Base-by-base conservation (phyloP, 169 alveolate species). In the Neospora caninum region DNA sequence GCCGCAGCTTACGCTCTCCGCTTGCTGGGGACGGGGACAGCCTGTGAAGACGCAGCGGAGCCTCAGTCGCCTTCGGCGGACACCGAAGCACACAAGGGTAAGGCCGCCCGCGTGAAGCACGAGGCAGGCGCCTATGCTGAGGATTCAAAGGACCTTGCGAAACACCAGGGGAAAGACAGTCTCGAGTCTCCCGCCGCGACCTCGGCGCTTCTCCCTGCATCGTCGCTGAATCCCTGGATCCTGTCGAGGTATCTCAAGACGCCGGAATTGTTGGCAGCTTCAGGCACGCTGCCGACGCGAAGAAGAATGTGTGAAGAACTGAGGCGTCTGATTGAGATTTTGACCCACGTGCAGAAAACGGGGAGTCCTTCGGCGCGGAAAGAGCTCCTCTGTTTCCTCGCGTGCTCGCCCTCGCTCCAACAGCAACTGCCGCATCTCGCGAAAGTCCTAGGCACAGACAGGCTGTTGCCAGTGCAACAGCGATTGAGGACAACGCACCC, bases 401-500 rank as follows among this genome's bases (percentile, higher is more conserved):
- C 88, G 58, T 70, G 88, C 27, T 91, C 78, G n/a, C 80, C 88
- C 39, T 43, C 53, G 80, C 93, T 91, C 58, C 93, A 91, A 88
- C 82, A 91, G 53, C 93, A 91, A 88, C 88, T 91, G 36, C 93
- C 93, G 31, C 29, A 73, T 36, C 88, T 91, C 39, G 93, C 93
- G 39, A 29, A 49, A 58, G 53, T 91, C 67, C 42, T 91, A 88
- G 88, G 80, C 42, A 73, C 93, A 36, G 88, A 91, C 42, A 20
- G 93, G 42, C 80, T 91, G 80, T 70, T 91, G 88, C 88, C 93
- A 20, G n/a, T 80, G 78, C 36, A 38, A 42, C 89, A 91, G 78
- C 88, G 88, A 91, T 80, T 87, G 88, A 34, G 67, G 16, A 43
- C 69, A 38, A 34, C 41, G 88, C 93, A 43, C 41, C 88, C 7